Evolutionary conservation across 257 asterid species (phyloP), one percentile per base, ranked within the genome.

Genomic region (Ocimum tenuiflorum): DNA sequence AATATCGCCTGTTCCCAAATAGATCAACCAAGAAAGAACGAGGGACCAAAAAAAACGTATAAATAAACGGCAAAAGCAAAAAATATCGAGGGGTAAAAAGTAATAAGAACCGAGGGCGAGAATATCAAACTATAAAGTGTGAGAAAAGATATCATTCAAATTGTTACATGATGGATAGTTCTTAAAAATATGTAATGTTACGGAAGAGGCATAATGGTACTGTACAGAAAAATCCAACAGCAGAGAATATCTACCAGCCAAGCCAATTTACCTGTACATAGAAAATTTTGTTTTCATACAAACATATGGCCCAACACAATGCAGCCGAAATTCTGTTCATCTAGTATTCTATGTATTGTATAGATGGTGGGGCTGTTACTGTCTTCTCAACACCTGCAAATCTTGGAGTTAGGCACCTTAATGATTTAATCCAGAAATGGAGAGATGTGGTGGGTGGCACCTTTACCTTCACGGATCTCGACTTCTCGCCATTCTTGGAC

Each of bases 401-500:
- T 36, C 63, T 6, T 27, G 31, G 4, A 1, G 31, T 1, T 1
- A 27, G 31, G 0, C 3, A 31, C 7, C 36, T 31, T 31, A 2
- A 31, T 2, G 36, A 31, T 5, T 31, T 24, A 24, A 24, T 14
- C 36, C 14, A 6, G n/a, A 14, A 42, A 50, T 41, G 23, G 27
- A 17, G 15, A 10, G 56, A 24, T 11, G 36, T 36, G n/a, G 45
- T 13, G 62, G 20, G 24, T 59, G 71, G 42, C 82, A 90, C 97
- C 91, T 72, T 76, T 78, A 59, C 41, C 62, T 73, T 83, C 83
- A 17, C 84, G 92, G 65, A 84, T 71, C 79, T 88, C 86, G 56
- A 90, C 83, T 83, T 90, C 97, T 36, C 95, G 84, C 78, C 79
- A 81, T 77, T 90, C 97, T 82, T 90, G 97, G 68, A 90, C 92